Base-by-base conservation (phyloP, 192 early-diverging fungal species). In the Gryganskiella cystojenkinii region DNA sequence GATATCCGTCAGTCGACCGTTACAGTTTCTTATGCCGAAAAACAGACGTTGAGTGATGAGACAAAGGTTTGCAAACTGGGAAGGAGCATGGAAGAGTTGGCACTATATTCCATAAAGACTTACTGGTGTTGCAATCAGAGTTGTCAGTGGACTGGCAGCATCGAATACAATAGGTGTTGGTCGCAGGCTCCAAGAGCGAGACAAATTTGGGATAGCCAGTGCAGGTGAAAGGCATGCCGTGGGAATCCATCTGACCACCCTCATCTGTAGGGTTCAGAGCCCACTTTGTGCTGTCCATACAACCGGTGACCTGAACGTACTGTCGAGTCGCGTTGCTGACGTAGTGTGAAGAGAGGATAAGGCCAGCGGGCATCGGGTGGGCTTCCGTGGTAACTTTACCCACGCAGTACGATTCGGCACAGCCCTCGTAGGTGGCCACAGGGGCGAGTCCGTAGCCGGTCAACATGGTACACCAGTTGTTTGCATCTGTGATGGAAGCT, bases 101-200 rank as follows among this genome's bases (percentile, higher is more conserved):
- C 19, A 19, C n/a, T n/a, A n/a, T n/a, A n/a, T n/a, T n/a, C n/a
- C n/a, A n/a, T n/a, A n/a, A n/a, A 13, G 25, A 60, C 58, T 62
- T 47, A 62, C 60, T 62, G 7, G 60, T 62, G 31, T 62, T 24
- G 46, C 60, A 62, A 31, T 62, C 30, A 35, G 22, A 9, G 28
- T 22, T 11, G 17, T 20, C 14, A 31, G 3, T 70, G 22, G 7
- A 9, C 5, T 40, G 5, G 33, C 55, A 56, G 34, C 55, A 56
- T 33, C 81, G 68, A 37, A 82, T 71, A 55, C 81, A 82, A 61
- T 68, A 82, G 17, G 60, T 75, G 43, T 72, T 68, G 53, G 66
- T 57, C n/a, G 49, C 35, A 24, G 81, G 74, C 44, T 78, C 81
- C 42, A 82, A 50, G 33, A 82, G 42, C 14, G 67, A 78, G 24